Base-by-base conservation (phyloP, 2,329 filamentous ascomycete genomes). In the Aspergillus aculeatus region DNA sequence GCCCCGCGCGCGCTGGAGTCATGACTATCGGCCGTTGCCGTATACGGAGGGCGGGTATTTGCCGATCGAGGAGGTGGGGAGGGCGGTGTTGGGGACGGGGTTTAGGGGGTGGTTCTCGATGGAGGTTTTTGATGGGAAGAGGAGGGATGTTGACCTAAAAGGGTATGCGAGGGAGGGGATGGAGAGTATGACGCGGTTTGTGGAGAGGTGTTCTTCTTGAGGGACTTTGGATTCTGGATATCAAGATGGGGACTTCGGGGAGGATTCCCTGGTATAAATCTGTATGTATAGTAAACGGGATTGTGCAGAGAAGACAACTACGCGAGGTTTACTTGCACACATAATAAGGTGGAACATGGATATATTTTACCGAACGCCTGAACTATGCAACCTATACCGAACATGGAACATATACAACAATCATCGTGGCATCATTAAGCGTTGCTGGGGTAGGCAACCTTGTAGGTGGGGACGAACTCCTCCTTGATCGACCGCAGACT, bases 401-500 rank as follows among this genome's bases (percentile, higher is more conserved):
- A 19, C 38, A 16, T 16, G 7, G 16, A 44, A n/a, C 38, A n/a
- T n/a, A 44, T 44, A 19, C 38, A 44, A n/a, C 16, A 44, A 35
- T 35, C 32, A 35, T 35, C 11, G 32, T 35, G 16, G 26, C 26
- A 7, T 44, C 38, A 44, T 44, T 64, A 92, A 75, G 89, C 87
- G 74, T 92, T 92, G 77, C 88, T 91, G 21, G 88, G 87, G 74
- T 92, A 92, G 55, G 74, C 74, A 32, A 92, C 87, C 73, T 82
- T 80, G 35, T 82, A 82, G 35, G 85, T 87, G 3, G 85, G 78
- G 62, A 79, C 77, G 68, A 91, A 92, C 80, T 92, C 89, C 81
- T 92, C 89, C 84, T 90, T 90, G 69, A 90, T 83, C 48, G 84
- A 86, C 64, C 87, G 80, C 70, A 84, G 77, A 73, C 86, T 89